Conservation (phyloP, 1,139 yeast species). For the Trichomonascaceae sp. region DNA sequence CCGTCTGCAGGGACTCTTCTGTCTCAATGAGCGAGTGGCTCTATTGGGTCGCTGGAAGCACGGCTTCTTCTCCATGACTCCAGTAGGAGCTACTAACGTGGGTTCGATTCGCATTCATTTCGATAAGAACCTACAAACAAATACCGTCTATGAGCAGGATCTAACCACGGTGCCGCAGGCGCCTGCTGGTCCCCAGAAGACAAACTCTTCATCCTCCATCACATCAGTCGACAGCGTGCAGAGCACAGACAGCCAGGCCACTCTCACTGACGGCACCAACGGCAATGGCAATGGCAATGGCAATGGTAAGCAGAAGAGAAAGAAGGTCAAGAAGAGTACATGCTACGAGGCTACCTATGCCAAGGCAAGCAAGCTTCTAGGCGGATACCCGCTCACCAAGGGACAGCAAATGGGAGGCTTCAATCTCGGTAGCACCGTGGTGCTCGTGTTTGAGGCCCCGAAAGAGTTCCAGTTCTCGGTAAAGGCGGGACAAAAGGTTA, state of each 20-base stretch:
- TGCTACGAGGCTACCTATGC: conserved; percentile 92
- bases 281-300: conserved; percentile 2
- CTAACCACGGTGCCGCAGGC: conserved; percentile 2
- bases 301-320: conserved; percentile 9
- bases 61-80: conserved; percentile 97
- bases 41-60: conserved; percentile 90
- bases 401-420: conserved; percentile 98
- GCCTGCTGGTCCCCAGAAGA: background rate
- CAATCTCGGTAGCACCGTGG: conserved; percentile 90
- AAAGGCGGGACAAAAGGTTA: conserved; percentile 59
- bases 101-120: conserved; percentile 89
- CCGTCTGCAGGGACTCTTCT: conserved; percentile 74
- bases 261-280: background rate
- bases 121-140: conserved; percentile 82
- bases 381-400: conserved; percentile 79
- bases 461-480: conserved; percentile 55
- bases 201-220: conserved; percentile 1
- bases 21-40: conserved; percentile 90
- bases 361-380: conserved; percentile 63
- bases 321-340: conserved; percentile 47
- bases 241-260: background rate
- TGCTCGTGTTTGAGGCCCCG: conserved; percentile 93
- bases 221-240: too few relatives aligned
- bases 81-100: conserved; percentile 98
- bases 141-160: conserved; percentile 46